Percentiles rank a stretch among this genome's conserved stretches.
phyloP scores from a whole-genome alignment of 2,329 filamentous ascomycete genomes.

The Xylariaceae sp. region DNA sequence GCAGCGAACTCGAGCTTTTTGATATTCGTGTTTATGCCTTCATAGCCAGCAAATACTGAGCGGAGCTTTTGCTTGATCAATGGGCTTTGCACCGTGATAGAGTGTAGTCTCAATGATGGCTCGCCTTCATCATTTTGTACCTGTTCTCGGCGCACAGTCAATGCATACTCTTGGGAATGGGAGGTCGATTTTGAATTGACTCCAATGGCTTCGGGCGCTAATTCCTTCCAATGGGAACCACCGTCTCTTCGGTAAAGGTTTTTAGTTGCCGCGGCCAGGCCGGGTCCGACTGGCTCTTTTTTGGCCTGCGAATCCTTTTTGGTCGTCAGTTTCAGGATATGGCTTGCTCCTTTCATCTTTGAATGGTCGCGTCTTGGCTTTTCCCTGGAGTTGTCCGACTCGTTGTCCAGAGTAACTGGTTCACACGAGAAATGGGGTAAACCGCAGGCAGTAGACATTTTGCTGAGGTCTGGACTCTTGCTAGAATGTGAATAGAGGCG shows the following conservation, averaged over 20 bases:
- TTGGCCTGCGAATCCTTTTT: too few relatives aligned
- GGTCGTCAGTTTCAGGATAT: too few relatives aligned
- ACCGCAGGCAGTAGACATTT: too few relatives aligned
- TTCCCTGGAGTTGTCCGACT: too few relatives aligned
- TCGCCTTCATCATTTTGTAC: background rate
- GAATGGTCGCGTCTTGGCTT: too few relatives aligned
- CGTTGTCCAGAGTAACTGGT: too few relatives aligned
- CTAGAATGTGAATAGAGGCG: too few relatives aligned
- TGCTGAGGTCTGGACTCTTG: too few relatives aligned
- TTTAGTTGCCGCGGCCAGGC: too few relatives aligned
- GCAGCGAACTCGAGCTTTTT: background rate
- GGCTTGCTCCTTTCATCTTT: too few relatives aligned
- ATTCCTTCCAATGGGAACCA: background rate
- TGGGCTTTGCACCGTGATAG: background rate
- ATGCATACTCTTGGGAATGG: background rate
- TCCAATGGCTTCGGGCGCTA: background rate
- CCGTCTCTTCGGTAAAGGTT: conserved; percentile 17
- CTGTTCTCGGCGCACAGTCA: background rate
- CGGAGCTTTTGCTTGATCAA: background rate
- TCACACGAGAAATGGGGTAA: too few relatives aligned
- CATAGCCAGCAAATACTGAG: background rate
- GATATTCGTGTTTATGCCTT: background rate
- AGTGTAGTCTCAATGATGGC: background rate
- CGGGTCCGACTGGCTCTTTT: too few relatives aligned
- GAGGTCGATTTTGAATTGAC: background rate